Evolutionary conservation across 352 stramenopile species (phyloP).

Genomic region (Phytophthora foliorum): DNA sequence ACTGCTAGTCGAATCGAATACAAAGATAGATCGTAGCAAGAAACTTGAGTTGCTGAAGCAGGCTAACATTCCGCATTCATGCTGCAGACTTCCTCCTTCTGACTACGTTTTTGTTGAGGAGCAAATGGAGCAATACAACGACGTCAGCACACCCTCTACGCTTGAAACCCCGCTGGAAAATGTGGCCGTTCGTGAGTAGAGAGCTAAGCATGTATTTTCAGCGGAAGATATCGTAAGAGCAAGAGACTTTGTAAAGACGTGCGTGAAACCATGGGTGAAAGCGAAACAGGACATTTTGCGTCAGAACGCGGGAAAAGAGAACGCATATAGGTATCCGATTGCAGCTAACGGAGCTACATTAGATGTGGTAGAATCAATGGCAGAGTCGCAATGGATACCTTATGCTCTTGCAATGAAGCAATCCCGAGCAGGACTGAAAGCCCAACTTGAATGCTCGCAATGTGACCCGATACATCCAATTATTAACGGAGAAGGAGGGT

Average conservation of each 20-base stretch:
- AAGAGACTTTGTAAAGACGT: neutral
- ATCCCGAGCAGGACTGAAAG: slow-evolving; percentile 5
- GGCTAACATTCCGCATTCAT: too few species aligned
- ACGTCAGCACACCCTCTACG: neutral
- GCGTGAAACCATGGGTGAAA: too few species aligned
- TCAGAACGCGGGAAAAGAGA: too few species aligned
- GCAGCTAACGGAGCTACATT: neutral
- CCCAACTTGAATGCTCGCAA: neutral
- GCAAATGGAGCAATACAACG: neutral
- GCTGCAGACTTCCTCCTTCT: neutral
- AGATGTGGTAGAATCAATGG: neutral
- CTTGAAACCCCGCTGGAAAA: neutral
- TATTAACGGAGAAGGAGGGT: too few species aligned
- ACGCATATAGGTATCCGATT: neutral
- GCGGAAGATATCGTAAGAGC: neutral
- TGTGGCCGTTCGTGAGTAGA: neutral
- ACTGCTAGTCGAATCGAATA: neutral
- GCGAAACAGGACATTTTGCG: too few species aligned
- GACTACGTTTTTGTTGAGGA: neutral
- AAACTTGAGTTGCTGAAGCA: too few species aligned
- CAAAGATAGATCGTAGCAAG: too few species aligned
- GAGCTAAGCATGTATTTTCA: neutral
- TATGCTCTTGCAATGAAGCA: slow-evolving; percentile 12
- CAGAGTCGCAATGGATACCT: slow-evolving; percentile 14
- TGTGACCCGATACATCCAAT: too few species aligned